These are phyloP conservation scores for Phycomyces blakesleeanus DNA, from an alignment of 192 early-diverging fungal genomes.

Conservation along the genomic window DNA sequence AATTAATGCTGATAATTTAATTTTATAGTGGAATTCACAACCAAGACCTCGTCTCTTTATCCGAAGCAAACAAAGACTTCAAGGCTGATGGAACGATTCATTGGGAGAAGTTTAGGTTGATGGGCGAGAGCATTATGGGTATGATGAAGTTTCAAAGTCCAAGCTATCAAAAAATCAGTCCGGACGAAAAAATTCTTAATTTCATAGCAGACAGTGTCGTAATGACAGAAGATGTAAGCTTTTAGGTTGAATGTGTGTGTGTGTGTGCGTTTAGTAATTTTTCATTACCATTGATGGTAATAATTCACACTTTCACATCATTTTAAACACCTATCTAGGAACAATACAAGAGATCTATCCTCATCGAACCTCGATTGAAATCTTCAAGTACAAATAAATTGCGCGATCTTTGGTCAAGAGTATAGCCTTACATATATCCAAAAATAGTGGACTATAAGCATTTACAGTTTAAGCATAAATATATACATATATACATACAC, in stretches of 20 bases:
- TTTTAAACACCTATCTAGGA: slow-evolving; percentile 6
- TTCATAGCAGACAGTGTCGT: slow-evolving; percentile 25
- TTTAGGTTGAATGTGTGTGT: neutral
- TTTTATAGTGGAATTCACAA: slow-evolving; percentile 47
- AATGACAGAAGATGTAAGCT: slow-evolving; percentile 28
- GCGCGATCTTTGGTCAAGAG: slow-evolving; percentile 16
- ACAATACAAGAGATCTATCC: slow-evolving; percentile 14
- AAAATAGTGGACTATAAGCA: too few species aligned
- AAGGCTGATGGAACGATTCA: slow-evolving; percentile 63
- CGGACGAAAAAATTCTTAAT: slow-evolving; percentile 17
- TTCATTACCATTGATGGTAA: neutral
- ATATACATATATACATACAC: too few species aligned
- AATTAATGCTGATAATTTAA: neutral
- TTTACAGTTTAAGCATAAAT: too few species aligned
- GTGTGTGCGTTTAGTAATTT: too few species aligned
- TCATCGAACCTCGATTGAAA: slow-evolving; percentile 10
- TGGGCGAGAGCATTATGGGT: slow-evolving; percentile 38
- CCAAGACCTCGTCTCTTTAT: slow-evolving; percentile 67
- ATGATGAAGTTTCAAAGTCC: slow-evolving; percentile 25
- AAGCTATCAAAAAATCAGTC: slow-evolving; percentile 13
- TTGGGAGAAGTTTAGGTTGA: slow-evolving; percentile 66
- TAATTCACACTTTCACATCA: neutral
- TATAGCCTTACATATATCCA: neutral
- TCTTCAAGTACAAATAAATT: slow-evolving; percentile 18
- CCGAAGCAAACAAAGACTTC: slow-evolving; percentile 66